Evolutionary conservation across 805 yeast species (phyloP).

Genomic region (Dipodascus albidus): DNA sequence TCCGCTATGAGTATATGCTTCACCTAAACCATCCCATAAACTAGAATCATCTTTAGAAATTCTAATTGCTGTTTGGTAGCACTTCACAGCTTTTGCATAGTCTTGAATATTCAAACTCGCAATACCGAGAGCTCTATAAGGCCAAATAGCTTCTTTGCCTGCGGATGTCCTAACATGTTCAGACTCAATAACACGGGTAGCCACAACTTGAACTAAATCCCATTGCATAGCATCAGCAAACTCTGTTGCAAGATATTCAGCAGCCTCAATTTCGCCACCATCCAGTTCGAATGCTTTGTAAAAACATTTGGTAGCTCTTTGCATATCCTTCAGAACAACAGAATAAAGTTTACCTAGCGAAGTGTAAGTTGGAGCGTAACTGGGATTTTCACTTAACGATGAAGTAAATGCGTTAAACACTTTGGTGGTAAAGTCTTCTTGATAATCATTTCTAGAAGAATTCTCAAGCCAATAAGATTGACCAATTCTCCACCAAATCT

Average conservation of each 20-base stretch:
- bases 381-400: conserved; percentile 52
- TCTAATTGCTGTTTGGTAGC: conserved; percentile 79
- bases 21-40: conserved; percentile 97
- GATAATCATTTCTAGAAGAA: conserved; percentile 18
- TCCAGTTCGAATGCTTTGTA: conserved; percentile 84
- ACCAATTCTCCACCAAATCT: conserved; percentile 63
- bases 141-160: conserved; percentile 44
- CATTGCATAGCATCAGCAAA: conserved; percentile 63
- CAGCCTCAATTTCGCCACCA: conserved; percentile 63
- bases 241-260: conserved; percentile 57
- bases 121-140: conserved; percentile 77
- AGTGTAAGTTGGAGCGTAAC: conserved; percentile 70
- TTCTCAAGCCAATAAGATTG: conserved; percentile 35
- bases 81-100: conserved; percentile 70
- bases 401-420: conserved; percentile 46
- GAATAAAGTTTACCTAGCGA: conserved; percentile 68
- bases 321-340: conserved; percentile 42
- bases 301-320: conserved; percentile 75
- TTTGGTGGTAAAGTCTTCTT: conserved; percentile 23
- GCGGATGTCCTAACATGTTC: conserved; percentile 34
- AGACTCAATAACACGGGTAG: conserved; percentile 51
- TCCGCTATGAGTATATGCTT: conserved; percentile 79
- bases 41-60: conserved; percentile 53
- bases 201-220: conserved; percentile 71
- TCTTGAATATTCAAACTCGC: conserved; percentile 59